Evolutionary conservation across 2,329 filamentous ascomycete species (phyloP), one percentile per base, ranked within the genome.

Genomic region (Beauveria australis): DNA sequence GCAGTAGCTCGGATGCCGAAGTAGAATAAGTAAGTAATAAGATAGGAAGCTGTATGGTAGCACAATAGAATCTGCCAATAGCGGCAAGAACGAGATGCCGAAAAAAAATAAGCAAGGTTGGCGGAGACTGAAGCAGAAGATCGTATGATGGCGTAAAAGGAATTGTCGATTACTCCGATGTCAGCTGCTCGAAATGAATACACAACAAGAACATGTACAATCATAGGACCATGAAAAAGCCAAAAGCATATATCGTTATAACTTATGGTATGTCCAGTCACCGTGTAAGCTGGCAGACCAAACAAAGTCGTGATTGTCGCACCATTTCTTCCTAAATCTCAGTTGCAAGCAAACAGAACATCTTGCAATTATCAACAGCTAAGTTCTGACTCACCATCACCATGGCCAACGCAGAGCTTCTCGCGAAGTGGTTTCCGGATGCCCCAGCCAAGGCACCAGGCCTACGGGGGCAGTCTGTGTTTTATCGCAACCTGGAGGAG

Each of bases 401-500:
- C 16, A 51, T 51, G 48, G 48, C 48, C 48, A 19, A 51, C n/a
- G 48, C 48, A 33, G 48, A 51, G 8, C 48, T 51, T 51, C 48
- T 51, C 26, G 48, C 48, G 24, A 26, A 51, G 26, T 51, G 48
- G 48, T 51, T 51, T n/a, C 26, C 48, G 18, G 48, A 51, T 10
- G 48, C 48, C 26, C 48, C 48, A 22, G 48, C 48, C 48, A 51
- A 51, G 12, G 48, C 48, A 51, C 48, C 48, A 33, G 48, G 48
- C 33, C 48, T 51, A 51, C 48, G 48, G 48, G 48, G 48, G 48
- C 59, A 51, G 26, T 52, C 56, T n/a, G 56, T 52, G 22, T 59
- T 59, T 24, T 59, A 59, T 19, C 56, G 56, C 10, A 59, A 53
- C 40, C 19, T 59, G 19, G 56, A 59, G 18, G 46, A 59, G 33